Evolutionary conservation across 2,329 filamentous ascomycete species (phyloP).

Genomic region (Arthrobotrys sinensis): DNA sequence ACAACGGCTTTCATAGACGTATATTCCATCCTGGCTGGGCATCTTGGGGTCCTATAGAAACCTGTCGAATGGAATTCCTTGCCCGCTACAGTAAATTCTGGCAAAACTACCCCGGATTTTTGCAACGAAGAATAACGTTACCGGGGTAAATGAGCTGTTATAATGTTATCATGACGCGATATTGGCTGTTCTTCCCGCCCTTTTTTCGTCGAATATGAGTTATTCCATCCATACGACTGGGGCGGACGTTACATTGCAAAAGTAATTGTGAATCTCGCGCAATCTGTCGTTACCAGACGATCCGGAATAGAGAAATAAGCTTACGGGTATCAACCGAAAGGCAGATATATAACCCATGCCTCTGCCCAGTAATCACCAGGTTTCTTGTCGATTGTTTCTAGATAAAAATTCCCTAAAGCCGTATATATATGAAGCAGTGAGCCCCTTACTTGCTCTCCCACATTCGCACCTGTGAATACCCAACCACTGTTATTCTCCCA

Average conservation of each 20-base stretch:
- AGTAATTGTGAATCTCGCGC: constrained; percentile 4
- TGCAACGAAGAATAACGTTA: constrained; percentile 41
- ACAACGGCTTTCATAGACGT: constrained; percentile 2
- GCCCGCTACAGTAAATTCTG: constrained; percentile 4
- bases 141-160: constrained; percentile 9
- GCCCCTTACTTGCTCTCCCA: background rate
- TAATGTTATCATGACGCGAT: constrained; percentile 32
- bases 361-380: background rate
- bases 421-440: background rate
- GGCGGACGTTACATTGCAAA: constrained; percentile 24
- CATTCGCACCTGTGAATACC: background rate
- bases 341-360: constrained; percentile 17
- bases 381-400: constrained; percentile 7
- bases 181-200: constrained; percentile 10
- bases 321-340: background rate
- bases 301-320: background rate
- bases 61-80: constrained; percentile 12
- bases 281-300: background rate
- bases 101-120: constrained; percentile 47
- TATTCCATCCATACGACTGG: background rate
- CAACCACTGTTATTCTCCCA: background rate
- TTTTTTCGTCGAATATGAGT: background rate
- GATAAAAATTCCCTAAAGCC: background rate
- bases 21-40: constrained; percentile 14
- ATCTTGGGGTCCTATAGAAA: background rate